Conservation (phyloP, 805 yeast species). For the Kregervanrija delftensis region DNA sequence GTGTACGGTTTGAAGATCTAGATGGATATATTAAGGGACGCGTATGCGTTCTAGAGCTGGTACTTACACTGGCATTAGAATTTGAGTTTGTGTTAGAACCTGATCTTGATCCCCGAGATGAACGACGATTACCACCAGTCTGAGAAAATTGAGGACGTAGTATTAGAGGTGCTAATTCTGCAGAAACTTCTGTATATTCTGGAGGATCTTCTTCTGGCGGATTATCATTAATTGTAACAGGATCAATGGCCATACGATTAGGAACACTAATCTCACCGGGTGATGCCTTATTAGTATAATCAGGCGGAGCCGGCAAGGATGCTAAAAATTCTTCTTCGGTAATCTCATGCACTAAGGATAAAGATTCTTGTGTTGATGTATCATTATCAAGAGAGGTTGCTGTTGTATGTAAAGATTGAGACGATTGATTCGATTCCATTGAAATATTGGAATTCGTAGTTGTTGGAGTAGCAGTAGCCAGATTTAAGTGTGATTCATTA, state of each 20-base stretch:
- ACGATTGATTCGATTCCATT: too few species aligned
- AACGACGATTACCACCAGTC: slow-evolving; percentile 19
- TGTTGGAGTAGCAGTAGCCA: too few species aligned
- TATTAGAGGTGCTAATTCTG: slow-evolving; percentile 15
- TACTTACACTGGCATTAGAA: too few species aligned
- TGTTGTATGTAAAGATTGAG: too few species aligned
- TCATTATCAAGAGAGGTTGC: too few species aligned
- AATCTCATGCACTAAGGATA: slow-evolving; percentile 1
- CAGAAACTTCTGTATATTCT: slow-evolving; percentile 28
- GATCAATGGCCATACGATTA: slow-evolving; percentile 21
- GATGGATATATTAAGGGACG: too few species aligned
- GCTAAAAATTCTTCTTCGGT: slow-evolving; percentile 18
- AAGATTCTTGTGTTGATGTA: too few species aligned
- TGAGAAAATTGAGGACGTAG: slow-evolving; percentile 22
- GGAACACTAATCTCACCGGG: slow-evolving; percentile 23
- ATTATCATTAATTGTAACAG: slow-evolving; percentile 17
- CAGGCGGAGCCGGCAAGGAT: slow-evolving; percentile 26
- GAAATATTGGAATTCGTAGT: too few species aligned
- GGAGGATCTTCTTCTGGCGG: slow-evolving; percentile 30
- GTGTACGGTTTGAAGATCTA: too few species aligned
- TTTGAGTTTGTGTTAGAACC: too few species aligned
- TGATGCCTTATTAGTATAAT: slow-evolving; percentile 20
- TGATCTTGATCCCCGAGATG: slow-evolving; percentile 1
- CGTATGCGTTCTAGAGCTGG: too few species aligned
- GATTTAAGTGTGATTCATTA: too few species aligned